Percentiles rank a stretch among this genome's conserved stretches.
Conservation (phyloP, 192 early-diverging fungal genomes). For the Rhizophagus prolifer region DNA sequence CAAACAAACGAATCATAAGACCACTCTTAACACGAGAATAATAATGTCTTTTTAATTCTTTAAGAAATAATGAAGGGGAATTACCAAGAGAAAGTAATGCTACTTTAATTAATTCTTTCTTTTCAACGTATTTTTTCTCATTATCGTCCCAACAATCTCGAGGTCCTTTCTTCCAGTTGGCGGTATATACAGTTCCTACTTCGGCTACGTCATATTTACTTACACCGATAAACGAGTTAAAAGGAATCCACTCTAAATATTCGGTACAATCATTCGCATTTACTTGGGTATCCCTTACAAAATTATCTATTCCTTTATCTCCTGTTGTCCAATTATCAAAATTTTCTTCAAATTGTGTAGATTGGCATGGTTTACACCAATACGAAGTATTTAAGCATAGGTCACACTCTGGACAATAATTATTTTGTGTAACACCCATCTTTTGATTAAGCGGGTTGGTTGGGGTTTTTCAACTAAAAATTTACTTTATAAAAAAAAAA, state of each 20-base stretch:
- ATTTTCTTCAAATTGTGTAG: constrained; percentile 12
- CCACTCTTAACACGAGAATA: constrained; percentile 2
- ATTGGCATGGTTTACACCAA: constrained; percentile 24
- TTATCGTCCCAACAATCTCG: constrained; percentile 17
- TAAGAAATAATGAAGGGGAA: not conserved
- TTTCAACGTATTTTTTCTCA: not conserved
- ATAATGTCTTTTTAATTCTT: constrained; percentile 24
- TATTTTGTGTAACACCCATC: not conserved
- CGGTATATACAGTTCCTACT: constrained; percentile 8
- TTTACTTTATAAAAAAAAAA: no score
- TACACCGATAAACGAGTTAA: constrained; percentile 3
- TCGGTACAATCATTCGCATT: constrained; percentile 11
- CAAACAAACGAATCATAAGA: constrained; percentile 24
- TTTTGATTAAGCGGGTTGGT: not conserved
- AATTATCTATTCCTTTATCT: constrained; percentile 6
- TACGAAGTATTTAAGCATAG: not conserved
- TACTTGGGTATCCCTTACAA: constrained; percentile 21
- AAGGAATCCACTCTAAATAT: constrained; percentile 28
- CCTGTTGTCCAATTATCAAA: constrained; percentile 28
- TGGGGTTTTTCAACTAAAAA: no score
- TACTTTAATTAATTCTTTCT: constrained; percentile 11
- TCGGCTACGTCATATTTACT: not conserved
- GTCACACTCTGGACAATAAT: constrained; percentile 18
- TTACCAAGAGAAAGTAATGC: constrained; percentile 8
- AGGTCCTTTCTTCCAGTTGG: constrained; percentile 17